These are phyloP conservation scores for Eucalyptus sp. DNA, from an alignment of 345 rosid genomes.

Conservation along the genomic window DNA sequence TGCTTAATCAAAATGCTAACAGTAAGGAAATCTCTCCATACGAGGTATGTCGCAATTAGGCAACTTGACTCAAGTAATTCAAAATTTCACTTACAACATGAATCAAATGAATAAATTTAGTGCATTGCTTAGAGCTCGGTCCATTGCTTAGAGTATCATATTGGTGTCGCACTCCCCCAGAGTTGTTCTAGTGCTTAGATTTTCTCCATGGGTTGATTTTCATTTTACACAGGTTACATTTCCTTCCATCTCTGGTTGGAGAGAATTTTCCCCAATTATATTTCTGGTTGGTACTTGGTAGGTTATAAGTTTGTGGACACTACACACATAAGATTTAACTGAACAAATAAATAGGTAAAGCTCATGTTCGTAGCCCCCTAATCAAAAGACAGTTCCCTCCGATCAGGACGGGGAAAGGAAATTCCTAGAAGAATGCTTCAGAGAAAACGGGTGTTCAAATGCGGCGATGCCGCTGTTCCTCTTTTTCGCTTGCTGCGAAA, in stretches of 20 bases:
- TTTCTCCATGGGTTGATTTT: neutral
- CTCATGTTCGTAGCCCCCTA: neutral
- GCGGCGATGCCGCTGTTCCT: neutral
- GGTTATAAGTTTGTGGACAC: neutral
- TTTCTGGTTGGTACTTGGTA: neutral
- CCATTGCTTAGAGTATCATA: neutral
- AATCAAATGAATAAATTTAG: neutral
- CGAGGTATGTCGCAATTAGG: neutral
- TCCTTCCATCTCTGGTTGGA: neutral
- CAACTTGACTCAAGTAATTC: neutral
- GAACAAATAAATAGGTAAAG: neutral
- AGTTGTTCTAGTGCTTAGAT: neutral
- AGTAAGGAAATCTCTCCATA: neutral
- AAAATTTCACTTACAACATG: neutral
- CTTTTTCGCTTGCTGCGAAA: neutral
- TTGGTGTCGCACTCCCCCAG: rapidly evolving
- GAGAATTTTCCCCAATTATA: neutral
- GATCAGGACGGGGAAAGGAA: too few relatives aligned
- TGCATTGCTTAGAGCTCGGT: neutral
- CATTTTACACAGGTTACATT: neutral
- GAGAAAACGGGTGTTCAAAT: too few relatives aligned
- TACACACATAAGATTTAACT: too few relatives aligned
- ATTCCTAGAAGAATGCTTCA: too few relatives aligned
- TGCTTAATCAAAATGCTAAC: neutral
- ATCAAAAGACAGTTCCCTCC: too few relatives aligned